A percentile compares a stretch with the other conserved stretches of the same genome.
These are phyloP conservation scores for Cardamine chenopodiifolia DNA, from an alignment of 345 rosid genomes.

Conservation along the genomic window DNA sequence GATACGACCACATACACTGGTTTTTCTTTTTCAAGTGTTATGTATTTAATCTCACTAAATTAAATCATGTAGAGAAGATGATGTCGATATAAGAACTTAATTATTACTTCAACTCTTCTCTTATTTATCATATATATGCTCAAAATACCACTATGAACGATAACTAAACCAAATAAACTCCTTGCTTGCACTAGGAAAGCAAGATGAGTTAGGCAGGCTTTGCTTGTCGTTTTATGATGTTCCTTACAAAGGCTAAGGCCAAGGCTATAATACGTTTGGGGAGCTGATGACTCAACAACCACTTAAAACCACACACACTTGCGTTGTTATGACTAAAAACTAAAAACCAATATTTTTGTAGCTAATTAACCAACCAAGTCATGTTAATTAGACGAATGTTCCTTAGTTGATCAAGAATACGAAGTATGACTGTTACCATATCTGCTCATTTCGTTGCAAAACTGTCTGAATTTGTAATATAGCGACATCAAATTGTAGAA, in stretches of 20 bases:
- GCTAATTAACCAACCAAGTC: neutral
- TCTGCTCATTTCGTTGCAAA: neutral
- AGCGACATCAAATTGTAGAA: neutral
- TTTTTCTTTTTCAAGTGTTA: neutral
- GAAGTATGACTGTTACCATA: neutral
- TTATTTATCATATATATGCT: neutral
- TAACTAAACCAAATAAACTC: constrained; percentile 26
- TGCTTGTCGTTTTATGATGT: constrained; percentile 38
- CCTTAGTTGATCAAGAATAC: neutral
- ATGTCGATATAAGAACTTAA: neutral
- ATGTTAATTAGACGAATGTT: neutral
- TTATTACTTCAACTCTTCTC: neutral
- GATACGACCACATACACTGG: neutral
- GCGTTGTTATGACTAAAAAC: constrained; percentile 3
- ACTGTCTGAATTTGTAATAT: neutral
- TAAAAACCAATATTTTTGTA: constrained; percentile 8
- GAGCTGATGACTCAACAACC: constrained; percentile 51
- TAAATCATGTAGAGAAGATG: neutral
- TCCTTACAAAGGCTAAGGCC: constrained; percentile 29
- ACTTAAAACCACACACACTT: constrained; percentile 39
- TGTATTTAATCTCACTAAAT: neutral
- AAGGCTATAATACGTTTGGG: constrained; percentile 35
- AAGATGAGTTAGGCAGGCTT: constrained; percentile 42
- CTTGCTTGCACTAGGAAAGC: constrained; percentile 26
- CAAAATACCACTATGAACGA: neutral